Percentiles rank a stretch among this genome's conserved stretches.
Evolutionary conservation across 2,329 filamentous ascomycete genomes (phyloP).

Genomic region (Penicillium concentricum): DNA sequence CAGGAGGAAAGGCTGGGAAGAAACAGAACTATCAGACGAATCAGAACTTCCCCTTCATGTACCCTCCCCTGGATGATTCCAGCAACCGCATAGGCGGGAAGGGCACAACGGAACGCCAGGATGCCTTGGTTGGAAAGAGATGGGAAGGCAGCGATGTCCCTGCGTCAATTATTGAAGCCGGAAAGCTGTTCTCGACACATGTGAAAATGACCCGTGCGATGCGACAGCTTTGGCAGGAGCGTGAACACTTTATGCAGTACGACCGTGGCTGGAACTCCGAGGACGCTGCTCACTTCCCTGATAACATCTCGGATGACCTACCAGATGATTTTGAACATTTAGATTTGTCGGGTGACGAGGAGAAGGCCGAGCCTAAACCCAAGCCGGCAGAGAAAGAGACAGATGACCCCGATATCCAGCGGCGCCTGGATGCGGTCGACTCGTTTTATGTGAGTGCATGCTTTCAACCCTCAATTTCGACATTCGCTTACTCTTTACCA

Average conservation of each 20-base stretch:
- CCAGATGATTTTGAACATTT: slow-evolving; percentile 43
- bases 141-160: slow-evolving; percentile 95
- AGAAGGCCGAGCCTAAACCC: slow-evolving; percentile 13
- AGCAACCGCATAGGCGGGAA: slow-evolving; percentile 92
- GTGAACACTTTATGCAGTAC: slow-evolving; percentile 86
- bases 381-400: slow-evolving; percentile 28
- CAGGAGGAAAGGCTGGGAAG: slow-evolving; percentile 86
- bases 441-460: slow-evolving; percentile 72
- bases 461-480: neutral
- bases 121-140: slow-evolving; percentile 73
- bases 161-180: slow-evolving; percentile 90
- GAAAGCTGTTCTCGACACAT: slow-evolving; percentile 82
- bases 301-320: slow-evolving; percentile 36
- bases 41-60: slow-evolving; percentile 97
- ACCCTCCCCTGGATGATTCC: slow-evolving; percentile 83
- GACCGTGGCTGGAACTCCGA: slow-evolving; percentile 80
- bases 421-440: slow-evolving; percentile 72
- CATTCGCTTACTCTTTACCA: slow-evolving; percentile 36
- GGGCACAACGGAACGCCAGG: slow-evolving; percentile 76
- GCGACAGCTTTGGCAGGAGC: slow-evolving; percentile 90
- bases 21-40: slow-evolving; percentile 99
- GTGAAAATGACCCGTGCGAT: slow-evolving; percentile 91
- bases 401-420: slow-evolving; percentile 40
- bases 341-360: slow-evolving; percentile 17
- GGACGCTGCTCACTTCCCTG: slow-evolving; percentile 28